phyloP scores from a whole-genome alignment of 371 early-diverging fungal species.

The Rhizopus sp. region DNA sequence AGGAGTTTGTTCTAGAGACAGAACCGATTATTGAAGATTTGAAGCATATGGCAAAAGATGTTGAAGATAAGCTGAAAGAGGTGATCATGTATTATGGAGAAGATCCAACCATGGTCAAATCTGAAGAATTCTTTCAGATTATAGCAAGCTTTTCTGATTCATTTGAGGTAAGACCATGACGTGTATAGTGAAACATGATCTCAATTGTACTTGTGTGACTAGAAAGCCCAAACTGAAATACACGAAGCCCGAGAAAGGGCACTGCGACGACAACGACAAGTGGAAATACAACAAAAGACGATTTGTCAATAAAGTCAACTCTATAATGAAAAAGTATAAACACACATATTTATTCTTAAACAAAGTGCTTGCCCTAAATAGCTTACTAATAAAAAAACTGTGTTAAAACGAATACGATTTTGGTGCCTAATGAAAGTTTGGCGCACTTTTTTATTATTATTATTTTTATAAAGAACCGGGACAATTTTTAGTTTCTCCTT shows the following conservation, averaged over 20 bases:
- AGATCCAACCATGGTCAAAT: conserved; percentile 71
- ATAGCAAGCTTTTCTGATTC: conserved; percentile 41
- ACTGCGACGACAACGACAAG: conserved; percentile 23
- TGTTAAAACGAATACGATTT: not conserved
- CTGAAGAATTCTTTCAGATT: conserved; percentile 87
- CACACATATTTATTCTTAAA: not conserved
- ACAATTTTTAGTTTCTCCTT: too few relatives aligned
- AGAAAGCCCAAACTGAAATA: conserved; percentile 31
- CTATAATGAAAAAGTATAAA: not conserved
- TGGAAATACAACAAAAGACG: conserved; percentile 21
- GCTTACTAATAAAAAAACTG: not conserved
- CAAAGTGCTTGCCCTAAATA: too few relatives aligned
- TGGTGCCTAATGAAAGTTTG: too few relatives aligned
- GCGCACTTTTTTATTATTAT: too few relatives aligned
- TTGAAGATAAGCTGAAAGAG: conserved; percentile 62
- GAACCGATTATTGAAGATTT: conserved; percentile 42
- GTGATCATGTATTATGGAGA: conserved; percentile 80
- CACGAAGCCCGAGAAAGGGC: conserved; percentile 36
- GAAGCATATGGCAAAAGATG: conserved; percentile 35
- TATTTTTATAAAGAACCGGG: too few relatives aligned
- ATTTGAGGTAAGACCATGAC: conserved; percentile 35
- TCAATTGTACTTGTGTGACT: not conserved
- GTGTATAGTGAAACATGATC: too few relatives aligned
- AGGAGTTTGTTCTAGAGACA: conserved; percentile 45
- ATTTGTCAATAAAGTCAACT: not conserved